phyloP scores from a whole-genome alignment of 352 stramenopile genomes.

The Phytophthora lateralis region DNA sequence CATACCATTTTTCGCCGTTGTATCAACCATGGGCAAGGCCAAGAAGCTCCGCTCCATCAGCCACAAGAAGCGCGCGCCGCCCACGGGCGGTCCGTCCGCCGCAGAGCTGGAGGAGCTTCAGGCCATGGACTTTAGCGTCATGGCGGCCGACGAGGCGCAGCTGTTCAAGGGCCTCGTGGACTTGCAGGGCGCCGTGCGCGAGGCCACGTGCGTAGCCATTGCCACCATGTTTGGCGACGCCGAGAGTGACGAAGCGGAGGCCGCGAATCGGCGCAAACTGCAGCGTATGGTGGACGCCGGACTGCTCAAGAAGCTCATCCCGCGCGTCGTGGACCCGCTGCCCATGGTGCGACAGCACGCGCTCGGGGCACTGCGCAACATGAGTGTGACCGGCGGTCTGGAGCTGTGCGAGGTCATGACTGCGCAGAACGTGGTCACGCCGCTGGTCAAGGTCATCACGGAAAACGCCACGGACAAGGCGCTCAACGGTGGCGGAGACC shows the following conservation, averaged over 20 bases:
- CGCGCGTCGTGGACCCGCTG: slow-evolving; percentile 81
- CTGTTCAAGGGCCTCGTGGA: slow-evolving; percentile 77
- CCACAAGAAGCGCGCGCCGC: slow-evolving; percentile 81
- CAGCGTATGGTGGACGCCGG: slow-evolving; percentile 79
- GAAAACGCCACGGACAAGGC: slow-evolving; percentile 58
- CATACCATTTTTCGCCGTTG: slow-evolving; percentile 2
- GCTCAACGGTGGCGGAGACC: slow-evolving; percentile 63
- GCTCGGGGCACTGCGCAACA: slow-evolving; percentile 84
- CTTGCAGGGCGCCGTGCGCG: slow-evolving; percentile 79
- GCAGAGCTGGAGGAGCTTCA: slow-evolving; percentile 67
- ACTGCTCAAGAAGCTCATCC: slow-evolving; percentile 83
- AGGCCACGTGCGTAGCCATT: slow-evolving; percentile 85
- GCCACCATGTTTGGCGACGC: slow-evolving; percentile 83
- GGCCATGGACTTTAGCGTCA: slow-evolving; percentile 44
- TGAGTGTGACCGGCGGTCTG: slow-evolving; percentile 85
- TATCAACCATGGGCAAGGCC: slow-evolving; percentile 77
- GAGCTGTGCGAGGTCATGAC: slow-evolving; percentile 87
- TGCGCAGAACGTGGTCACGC: slow-evolving; percentile 74
- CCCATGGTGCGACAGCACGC: slow-evolving; percentile 87
- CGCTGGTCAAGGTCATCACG: slow-evolving; percentile 72
- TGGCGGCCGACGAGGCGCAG: slow-evolving; percentile 65
- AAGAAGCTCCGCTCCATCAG: slow-evolving; percentile 87
- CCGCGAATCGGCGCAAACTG: slow-evolving; percentile 62
- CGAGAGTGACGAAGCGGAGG: slow-evolving; percentile 62
- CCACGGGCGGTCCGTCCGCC: slow-evolving; percentile 57